Percentiles rank a stretch among this genome's conserved stretches.
These are phyloP conservation scores for Parastagonospora nodorum DNA, from an alignment of 2,329 filamentous ascomycete species.

Conservation along the genomic window DNA sequence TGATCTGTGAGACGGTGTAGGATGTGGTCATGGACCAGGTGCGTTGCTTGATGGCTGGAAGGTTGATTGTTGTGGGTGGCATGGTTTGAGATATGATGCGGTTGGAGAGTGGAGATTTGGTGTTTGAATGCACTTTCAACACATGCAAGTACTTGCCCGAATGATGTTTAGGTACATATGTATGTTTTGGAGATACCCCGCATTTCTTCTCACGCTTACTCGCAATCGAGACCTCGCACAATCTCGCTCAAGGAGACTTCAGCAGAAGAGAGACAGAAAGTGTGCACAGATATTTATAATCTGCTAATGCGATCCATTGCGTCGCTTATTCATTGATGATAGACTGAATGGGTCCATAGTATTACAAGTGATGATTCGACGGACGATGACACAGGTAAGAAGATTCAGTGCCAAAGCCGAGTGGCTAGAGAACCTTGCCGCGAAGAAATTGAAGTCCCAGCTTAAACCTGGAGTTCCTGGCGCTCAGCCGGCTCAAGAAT, in stretches of 20 bases:
- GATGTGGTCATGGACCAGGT: constrained; percentile 12
- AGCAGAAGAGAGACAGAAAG: too few relatives aligned
- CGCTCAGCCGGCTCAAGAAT: constrained; percentile 31
- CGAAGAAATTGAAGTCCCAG: background rate
- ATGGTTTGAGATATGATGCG: background rate
- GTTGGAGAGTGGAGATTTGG: background rate
- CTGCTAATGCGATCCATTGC: background rate
- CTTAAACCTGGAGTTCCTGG: constrained; percentile 27
- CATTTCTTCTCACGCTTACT: constrained; percentile 5
- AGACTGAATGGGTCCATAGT: background rate
- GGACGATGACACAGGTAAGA: background rate
- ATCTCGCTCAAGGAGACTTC: background rate
- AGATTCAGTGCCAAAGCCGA: background rate
- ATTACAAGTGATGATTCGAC: background rate
- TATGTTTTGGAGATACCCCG: constrained; percentile 2
- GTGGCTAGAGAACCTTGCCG: too few relatives aligned
- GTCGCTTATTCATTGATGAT: background rate
- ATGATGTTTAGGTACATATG: background rate
- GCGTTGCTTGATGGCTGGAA: constrained; percentile 8
- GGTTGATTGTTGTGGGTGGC: constrained; percentile 10
- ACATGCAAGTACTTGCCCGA: too few relatives aligned
- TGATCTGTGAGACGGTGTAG: constrained; percentile 12
- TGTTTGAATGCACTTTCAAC: background rate
- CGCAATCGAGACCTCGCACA: background rate
- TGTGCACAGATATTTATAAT: background rate